phyloP scores from a whole-genome alignment of 345 rosid species.

The Aethionema arabicum region DNA sequence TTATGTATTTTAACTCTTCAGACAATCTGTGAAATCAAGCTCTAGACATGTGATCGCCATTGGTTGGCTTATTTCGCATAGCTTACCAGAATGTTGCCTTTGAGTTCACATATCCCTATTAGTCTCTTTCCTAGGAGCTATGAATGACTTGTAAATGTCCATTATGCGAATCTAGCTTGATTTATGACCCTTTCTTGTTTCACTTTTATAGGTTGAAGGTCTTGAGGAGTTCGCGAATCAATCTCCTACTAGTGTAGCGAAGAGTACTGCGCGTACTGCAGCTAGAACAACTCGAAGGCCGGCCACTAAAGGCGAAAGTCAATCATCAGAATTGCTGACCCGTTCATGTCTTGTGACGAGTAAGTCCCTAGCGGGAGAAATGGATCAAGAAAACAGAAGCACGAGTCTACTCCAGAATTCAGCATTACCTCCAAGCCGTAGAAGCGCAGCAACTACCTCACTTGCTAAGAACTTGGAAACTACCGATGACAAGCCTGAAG shows the following conservation, averaged over 20 bases:
- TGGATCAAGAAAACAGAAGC: conserved; percentile 46
- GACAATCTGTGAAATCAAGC: too few relatives aligned
- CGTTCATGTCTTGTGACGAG: conserved; percentile 47
- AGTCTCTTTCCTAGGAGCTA: too few relatives aligned
- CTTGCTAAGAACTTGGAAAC: conserved; percentile 33
- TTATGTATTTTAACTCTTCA: too few relatives aligned
- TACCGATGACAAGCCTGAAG: conserved; percentile 18
- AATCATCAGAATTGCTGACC: conserved; percentile 41
- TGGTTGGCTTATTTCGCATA: too few relatives aligned
- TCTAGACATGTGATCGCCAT: too few relatives aligned
- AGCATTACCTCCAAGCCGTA: conserved; percentile 35
- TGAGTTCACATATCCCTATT: background rate
- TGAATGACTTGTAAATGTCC: background rate
- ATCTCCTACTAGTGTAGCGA: conserved; percentile 44
- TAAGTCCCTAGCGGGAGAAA: conserved; percentile 36
- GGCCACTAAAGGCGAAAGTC: conserved; percentile 41
- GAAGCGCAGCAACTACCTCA: conserved; percentile 42
- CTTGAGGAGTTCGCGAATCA: conserved; percentile 55
- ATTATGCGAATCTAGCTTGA: too few relatives aligned
- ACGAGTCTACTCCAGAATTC: conserved; percentile 39
- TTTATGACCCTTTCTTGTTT: conserved; percentile 11
- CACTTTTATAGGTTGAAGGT: conserved; percentile 66
- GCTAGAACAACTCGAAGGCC: conserved; percentile 54
- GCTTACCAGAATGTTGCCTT: too few relatives aligned
- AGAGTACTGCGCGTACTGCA: conserved; percentile 41